Evolutionary conservation across 306 rosid species (phyloP).

Genomic region (barrel medic (Medicago truncatula)): MtrunA17r5.0-ANR NC_053046.1:1920001-1920500

Average conservation of each 20-base stretch:
- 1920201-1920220: slow-evolving; percentile 18
- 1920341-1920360: slow-evolving; percentile 49
- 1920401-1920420: slow-evolving; percentile 59
- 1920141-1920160: slow-evolving; percentile 43
- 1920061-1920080: slow-evolving; percentile 9
- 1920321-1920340: slow-evolving; percentile 50
- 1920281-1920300: slow-evolving; percentile 73
- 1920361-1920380: slow-evolving; percentile 48
- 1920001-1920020: slow-evolving; percentile 16
- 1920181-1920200: slow-evolving; percentile 38
- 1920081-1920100: slow-evolving; percentile 37
- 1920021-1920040: background rate
- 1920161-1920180: slow-evolving; percentile 36
- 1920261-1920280: slow-evolving; percentile 68
- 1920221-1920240: slow-evolving; percentile 80
- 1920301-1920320: slow-evolving; percentile 57
- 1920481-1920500: slow-evolving; percentile 53
- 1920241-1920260: slow-evolving; percentile 68
- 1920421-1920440: slow-evolving; percentile 51
- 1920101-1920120: background rate
- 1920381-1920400: slow-evolving; percentile 48
- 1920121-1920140: slow-evolving; percentile 45
- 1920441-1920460: slow-evolving; percentile 40
- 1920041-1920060: slow-evolving; percentile 12
- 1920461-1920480: slow-evolving; percentile 41